A percentile compares a stretch with the other conserved stretches of the same genome.
These are phyloP conservation scores for Globisporangium ultimum DNA, from an alignment of 352 stramenopile species.

Conservation along the genomic window DNA sequence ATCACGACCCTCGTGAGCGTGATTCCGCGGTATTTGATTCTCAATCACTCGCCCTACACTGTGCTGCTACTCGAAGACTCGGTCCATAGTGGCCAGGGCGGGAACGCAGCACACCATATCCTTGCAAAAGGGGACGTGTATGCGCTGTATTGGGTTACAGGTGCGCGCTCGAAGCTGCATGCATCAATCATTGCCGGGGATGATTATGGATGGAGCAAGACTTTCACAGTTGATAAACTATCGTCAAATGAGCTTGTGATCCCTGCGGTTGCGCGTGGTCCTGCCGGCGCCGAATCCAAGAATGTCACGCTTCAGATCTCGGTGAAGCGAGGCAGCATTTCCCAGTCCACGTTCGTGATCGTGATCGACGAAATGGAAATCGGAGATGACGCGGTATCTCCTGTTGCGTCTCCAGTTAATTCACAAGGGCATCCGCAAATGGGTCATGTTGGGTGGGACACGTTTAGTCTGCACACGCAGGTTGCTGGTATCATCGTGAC, in stretches of 20 bases:
- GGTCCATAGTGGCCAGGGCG: slow-evolving; percentile 1
- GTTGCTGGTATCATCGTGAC: slow-evolving; percentile 69
- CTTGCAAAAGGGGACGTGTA: slow-evolving; percentile 68
- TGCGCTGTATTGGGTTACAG: slow-evolving; percentile 73
- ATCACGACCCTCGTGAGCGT: slow-evolving; percentile 84
- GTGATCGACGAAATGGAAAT: slow-evolving; percentile 44
- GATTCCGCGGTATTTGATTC: slow-evolving; percentile 73
- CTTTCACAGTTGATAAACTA: slow-evolving; percentile 49
- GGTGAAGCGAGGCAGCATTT: slow-evolving; percentile 74
- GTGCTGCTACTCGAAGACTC: slow-evolving; percentile 59
- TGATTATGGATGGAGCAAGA: slow-evolving; percentile 64
- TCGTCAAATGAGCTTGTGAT: slow-evolving; percentile 48
- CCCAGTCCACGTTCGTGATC: slow-evolving; percentile 68
- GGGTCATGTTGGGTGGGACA: slow-evolving; percentile 37
- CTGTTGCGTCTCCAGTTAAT: slow-evolving; percentile 1
- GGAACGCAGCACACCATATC: slow-evolving; percentile 70
- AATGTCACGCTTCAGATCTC: slow-evolving; percentile 40
- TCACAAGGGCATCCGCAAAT: neutral
- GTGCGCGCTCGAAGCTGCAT: slow-evolving; percentile 42
- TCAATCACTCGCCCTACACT: slow-evolving; percentile 67
- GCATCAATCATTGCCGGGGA: slow-evolving; percentile 50
- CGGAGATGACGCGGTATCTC: slow-evolving; percentile 11
- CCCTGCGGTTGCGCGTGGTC: slow-evolving; percentile 28
- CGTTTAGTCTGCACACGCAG: slow-evolving; percentile 63
- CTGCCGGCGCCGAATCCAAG: slow-evolving; percentile 14